phyloP scores from a whole-genome alignment of 2,329 filamentous ascomycete species.

The Cercospora berteroae region DNA sequence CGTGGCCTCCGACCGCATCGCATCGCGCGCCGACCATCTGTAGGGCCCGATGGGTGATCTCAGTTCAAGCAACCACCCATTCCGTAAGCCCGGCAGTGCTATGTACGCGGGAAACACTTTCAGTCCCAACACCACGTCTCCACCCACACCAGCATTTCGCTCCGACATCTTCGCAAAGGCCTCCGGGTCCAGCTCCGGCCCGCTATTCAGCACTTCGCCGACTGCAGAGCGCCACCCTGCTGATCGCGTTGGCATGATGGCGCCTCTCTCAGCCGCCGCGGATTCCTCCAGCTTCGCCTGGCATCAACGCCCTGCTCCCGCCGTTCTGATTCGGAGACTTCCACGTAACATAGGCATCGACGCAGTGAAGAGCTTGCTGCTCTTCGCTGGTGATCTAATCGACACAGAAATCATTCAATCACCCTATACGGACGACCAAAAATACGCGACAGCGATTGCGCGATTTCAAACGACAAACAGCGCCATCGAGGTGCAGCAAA shows the following conservation, averaged over 20 bases:
- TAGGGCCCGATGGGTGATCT: constrained; percentile 24
- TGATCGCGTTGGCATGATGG: constrained; percentile 39
- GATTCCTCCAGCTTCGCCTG: constrained; percentile 25
- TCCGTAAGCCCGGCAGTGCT: constrained; percentile 15
- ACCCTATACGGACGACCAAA: constrained; percentile 56
- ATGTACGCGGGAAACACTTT: constrained; percentile 26
- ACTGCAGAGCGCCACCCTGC: constrained; percentile 43
- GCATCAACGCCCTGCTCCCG: constrained; percentile 28
- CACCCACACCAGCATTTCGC: constrained; percentile 25
- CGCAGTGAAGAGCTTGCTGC: constrained; percentile 60
- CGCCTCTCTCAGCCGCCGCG: constrained; percentile 27
- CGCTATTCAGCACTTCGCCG: constrained; percentile 42
- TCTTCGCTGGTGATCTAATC: constrained; percentile 64
- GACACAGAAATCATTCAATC: constrained; percentile 57
- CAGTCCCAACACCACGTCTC: constrained; percentile 22
- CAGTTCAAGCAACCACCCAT: constrained; percentile 15
- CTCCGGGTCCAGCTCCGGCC: constrained; percentile 28
- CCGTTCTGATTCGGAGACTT: constrained; percentile 59
- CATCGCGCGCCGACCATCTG: not conserved
- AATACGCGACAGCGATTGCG: constrained; percentile 58
- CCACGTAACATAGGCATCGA: constrained; percentile 59
- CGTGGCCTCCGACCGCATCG: not conserved
- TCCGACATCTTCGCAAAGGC: constrained; percentile 41
- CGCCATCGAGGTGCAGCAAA: constrained; percentile 58
- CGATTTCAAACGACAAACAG: constrained; percentile 57